Evolutionary conservation across 2,329 filamentous ascomycete genomes (phyloP), one percentile per base, ranked within the genome.

Genomic region (Colletotrichum karsti): DNA sequence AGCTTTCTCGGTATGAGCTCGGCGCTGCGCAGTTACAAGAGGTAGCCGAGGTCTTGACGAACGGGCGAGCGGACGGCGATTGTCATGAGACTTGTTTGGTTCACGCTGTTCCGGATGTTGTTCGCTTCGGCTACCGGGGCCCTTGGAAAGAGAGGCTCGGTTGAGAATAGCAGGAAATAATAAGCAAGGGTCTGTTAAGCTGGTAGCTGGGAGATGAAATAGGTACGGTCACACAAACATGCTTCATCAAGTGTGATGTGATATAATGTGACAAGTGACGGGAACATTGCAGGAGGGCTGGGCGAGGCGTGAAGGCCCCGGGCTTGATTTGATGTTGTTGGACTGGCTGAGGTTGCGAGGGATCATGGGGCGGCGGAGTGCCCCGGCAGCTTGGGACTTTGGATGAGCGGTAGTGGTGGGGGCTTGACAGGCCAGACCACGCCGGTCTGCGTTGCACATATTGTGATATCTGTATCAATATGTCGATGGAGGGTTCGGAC

Each of bases 261-360:
- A 55, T 33, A 35, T n/a, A 22, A 44, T 30, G 28, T 67, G 64
- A 64, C 64, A 67, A 64, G 59, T 67, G 60, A 58, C 53, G 42
- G 61, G 44, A 55, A 64, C 53, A 59, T 64, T 64, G 64, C 60
- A 67, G 54, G 53, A 44, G 20, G 12, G 37, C 60, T 44, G 39
- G 62, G 13, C 13, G 37, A 51, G n/a, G 59, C 35, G 10, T 33
- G 37, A 15, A 22, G n/a, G 15, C 39, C 37, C 22, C 44, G 53
- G 20, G n/a, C 24, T 44, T 59, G 22, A 44, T 62, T 62, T 24
- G 48, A 30, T 33, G 37, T 15, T 18, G 26, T 58, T 48, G 18
- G 61, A 42, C 22, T 9, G 35, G 53, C 28, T 13, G n/a, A n/a
- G 15, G 24, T 37, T 35, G 39, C 26, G 53, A 26, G 26, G 18